phyloP scores from a whole-genome alignment of 2,329 filamentous ascomycete genomes.

The Huntiella omanensis region DNA sequence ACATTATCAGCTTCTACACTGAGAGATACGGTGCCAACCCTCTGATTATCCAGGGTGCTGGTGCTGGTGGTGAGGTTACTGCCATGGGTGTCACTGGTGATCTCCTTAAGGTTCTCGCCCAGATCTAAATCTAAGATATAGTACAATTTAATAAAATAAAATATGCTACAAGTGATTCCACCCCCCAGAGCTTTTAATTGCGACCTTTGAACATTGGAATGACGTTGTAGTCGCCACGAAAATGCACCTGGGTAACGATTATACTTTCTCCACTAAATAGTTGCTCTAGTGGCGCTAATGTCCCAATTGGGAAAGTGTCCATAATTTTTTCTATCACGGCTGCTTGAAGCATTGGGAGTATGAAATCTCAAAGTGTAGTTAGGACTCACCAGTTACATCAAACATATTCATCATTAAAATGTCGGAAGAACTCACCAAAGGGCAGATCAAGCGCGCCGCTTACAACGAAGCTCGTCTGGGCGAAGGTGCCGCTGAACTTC shows the following conservation, averaged over 20 bases:
- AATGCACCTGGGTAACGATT: background rate
- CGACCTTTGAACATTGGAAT: background rate
- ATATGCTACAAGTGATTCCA: background rate
- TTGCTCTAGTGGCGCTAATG: background rate
- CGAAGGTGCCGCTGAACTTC: conserved; percentile 41
- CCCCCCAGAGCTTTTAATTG: background rate
- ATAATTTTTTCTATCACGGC: conserved; percentile 2
- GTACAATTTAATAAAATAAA: background rate
- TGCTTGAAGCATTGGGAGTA: too few relatives aligned
- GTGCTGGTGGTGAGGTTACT: conserved; percentile 85
- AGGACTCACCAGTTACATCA: background rate
- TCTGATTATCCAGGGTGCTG: conserved; percentile 84
- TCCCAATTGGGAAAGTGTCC: conserved; percentile 5
- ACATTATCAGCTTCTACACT: conserved; percentile 98
- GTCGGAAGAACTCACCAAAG: conserved; percentile 22
- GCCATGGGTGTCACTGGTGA: conserved; percentile 96
- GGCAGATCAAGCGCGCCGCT: conserved; percentile 45
- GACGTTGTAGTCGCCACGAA: background rate
- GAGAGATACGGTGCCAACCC: conserved; percentile 83
- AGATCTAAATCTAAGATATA: conserved; percentile 30
- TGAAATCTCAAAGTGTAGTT: too few relatives aligned
- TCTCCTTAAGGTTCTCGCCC: conserved; percentile 68
- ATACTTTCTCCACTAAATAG: background rate
- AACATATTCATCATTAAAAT: conserved; percentile 12
- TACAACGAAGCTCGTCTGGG: conserved; percentile 28